phyloP scores from a whole-genome alignment of 306 rosid species.

The Malus orientalis region DNA sequence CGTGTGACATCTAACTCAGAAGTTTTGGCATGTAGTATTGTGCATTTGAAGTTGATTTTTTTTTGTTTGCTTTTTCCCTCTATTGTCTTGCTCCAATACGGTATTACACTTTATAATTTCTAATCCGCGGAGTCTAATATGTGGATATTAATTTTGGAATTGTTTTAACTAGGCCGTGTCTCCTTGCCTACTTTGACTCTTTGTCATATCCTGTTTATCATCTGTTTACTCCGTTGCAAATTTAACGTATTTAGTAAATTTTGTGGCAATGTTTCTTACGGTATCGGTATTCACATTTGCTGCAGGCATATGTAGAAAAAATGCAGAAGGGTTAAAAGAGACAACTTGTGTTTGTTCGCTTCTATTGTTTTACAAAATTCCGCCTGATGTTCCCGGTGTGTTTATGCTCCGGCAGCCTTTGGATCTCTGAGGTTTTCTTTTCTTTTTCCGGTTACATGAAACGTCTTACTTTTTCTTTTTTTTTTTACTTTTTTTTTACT shows the following conservation, averaged over 20 bases:
- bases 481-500: not conserved
- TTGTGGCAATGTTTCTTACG: not conserved
- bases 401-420: slow-evolving; percentile 16
- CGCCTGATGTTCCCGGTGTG: slow-evolving; percentile 3
- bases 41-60: not conserved
- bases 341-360: slow-evolving; percentile 3
- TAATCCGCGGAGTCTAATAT: not conserved
- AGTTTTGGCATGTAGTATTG: not conserved
- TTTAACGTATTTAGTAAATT: not conserved
- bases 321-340: slow-evolving; percentile 51
- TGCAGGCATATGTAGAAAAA: slow-evolving; percentile 80
- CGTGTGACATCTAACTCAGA: not conserved
- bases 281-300: slow-evolving; percentile 2
- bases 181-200: not conserved
- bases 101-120: not conserved
- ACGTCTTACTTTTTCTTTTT: not conserved
- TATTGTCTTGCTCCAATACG: not conserved
- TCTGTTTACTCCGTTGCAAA: not conserved
- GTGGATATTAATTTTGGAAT: not conserved
- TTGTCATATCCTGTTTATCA: not conserved
- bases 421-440: not conserved
- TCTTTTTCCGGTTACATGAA: not conserved
- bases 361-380: slow-evolving; percentile 12
- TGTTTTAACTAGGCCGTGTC: not conserved
- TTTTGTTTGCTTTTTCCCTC: not conserved